Base-by-base conservation (phyloP, 1,139 yeast genomes). In the Ogataea hybrid region DNA sequence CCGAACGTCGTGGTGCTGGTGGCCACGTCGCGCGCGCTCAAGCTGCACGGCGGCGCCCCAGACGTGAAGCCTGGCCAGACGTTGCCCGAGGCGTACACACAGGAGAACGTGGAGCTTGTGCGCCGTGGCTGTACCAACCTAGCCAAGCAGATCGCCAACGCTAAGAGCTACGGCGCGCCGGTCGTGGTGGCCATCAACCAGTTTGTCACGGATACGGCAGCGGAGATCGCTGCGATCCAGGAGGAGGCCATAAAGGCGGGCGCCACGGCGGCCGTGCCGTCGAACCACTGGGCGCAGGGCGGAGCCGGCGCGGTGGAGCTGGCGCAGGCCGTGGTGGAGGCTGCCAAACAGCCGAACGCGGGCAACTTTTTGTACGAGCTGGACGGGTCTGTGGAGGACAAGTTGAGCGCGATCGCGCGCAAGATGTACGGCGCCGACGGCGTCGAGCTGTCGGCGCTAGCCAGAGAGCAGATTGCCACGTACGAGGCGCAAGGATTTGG, bases 211-310 rank as follows among this genome's bases (percentile, higher is more conserved):
- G 94, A 84, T 59, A 70, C 87, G 14, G 70, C 65, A n/a, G 80
- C 79, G 27, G 94, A 84, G 65, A 70, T 81, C 46, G 78, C 73
- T 38, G 69, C 79, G 38, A 81, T 84, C 41, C 79, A 73, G 62
- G 64, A 75, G 49, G 79, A 81, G 51, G 84, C 92, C 3, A 57
- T 75, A 43, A 71, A 73, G 53, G 88, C 90, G 7, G 92, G 92
- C 55, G 94, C 94, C 2, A 72, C 71, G 47, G 84, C 71, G 57
- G 92, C 92, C 14, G 87, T 82, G 44, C 75, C 80, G 25, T 77
- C 89, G 8, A 81, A 81, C 64, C 92, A 84, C 60, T 84, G 90
- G 88, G 87, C 84, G 45, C 68, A 81, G 62, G 94, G 94, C 68
- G 94, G 94, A 58, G 65, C 65, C 43, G 94, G 90, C 52, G 86